Evolutionary conservation across 495 filamentous ascomycete species (phyloP).

Genomic region (Clohesyomyces aquaticus): DNA sequence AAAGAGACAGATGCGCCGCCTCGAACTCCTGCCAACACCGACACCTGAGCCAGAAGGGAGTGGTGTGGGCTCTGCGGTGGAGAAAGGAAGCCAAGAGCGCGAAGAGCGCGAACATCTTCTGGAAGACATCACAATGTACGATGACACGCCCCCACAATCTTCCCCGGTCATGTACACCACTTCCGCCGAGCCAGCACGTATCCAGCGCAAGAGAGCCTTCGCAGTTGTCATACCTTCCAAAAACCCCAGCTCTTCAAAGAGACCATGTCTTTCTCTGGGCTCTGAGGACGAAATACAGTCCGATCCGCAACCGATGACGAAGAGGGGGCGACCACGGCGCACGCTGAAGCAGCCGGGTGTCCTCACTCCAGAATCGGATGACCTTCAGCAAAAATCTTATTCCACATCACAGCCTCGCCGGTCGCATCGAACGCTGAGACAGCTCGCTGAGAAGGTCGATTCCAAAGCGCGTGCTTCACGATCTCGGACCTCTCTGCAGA

Average conservation of each 20-base stretch:
- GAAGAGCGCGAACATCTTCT: background rate
- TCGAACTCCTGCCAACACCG: constrained; percentile 23
- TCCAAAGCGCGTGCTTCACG: background rate
- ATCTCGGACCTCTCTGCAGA: background rate
- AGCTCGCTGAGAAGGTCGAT: background rate
- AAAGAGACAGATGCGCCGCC: constrained; percentile 13
- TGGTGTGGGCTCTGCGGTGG: background rate
- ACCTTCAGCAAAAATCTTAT: background rate
- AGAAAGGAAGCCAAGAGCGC: background rate
- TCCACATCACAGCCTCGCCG: background rate
- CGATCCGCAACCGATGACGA: background rate
- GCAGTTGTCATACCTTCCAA: constrained; percentile 20
- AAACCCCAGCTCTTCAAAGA: background rate
- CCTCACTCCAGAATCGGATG: background rate
- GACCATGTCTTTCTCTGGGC: background rate
- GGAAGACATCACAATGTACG: constrained; percentile 7
- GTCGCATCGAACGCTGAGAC: background rate
- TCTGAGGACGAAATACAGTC: background rate
- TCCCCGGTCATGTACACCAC: constrained; percentile 15
- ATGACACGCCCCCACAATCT: constrained; percentile 14
- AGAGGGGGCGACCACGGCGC: background rate
- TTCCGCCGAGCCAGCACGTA: background rate
- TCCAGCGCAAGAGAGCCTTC: constrained; percentile 8
- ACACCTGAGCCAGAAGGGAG: background rate
- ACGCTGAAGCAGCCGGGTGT: background rate